Percentiles rank a stretch among this genome's conserved stretches.
These are phyloP conservation scores for Pseudognaphalium luteoalbum DNA, from an alignment of 129 eudicot species.

Conservation along the genomic window DNA sequence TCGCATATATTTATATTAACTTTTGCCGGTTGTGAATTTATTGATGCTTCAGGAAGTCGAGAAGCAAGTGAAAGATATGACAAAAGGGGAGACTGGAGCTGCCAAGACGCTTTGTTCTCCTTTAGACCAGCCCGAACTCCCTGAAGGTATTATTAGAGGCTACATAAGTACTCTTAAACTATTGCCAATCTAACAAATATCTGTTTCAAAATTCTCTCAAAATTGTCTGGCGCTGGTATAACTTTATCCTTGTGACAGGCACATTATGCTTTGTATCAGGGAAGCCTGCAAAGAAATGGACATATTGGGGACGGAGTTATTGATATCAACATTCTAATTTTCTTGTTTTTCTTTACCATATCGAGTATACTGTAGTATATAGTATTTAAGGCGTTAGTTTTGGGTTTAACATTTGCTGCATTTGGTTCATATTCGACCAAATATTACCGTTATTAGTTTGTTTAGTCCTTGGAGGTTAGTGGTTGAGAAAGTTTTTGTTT, in stretches of 20 bases:
- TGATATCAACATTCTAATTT: background rate
- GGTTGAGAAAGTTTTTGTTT: too few species aligned
- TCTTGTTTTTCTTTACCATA: too few species aligned
- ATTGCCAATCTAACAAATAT: background rate
- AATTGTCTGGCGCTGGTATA: background rate
- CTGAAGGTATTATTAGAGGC: conserved; percentile 50
- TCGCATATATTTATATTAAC: too few species aligned
- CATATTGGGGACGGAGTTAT: conserved; percentile 77
- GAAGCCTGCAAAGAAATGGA: conserved; percentile 73
- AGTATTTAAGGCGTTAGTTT: too few species aligned
- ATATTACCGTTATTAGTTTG: too few species aligned
- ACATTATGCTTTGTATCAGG: conserved; percentile 77
- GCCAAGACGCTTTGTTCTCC: conserved; percentile 70
- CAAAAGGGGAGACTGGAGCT: conserved; percentile 69
- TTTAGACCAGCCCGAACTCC: conserved; percentile 61
- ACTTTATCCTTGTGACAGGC: conserved; percentile 32
- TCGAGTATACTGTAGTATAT: too few species aligned
- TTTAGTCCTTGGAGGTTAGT: too few species aligned
- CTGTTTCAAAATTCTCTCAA: background rate
- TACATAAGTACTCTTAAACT: background rate
- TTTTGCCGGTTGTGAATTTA: too few species aligned
- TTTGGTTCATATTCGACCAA: background rate
- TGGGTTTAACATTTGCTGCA: conserved; percentile 8
- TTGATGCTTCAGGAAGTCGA: conserved; percentile 55
- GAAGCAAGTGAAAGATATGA: conserved; percentile 62